Percentiles rank a stretch among this genome's conserved stretches.
Conservation (phyloP, 805 yeast species). For the Wickerhamomyces silvicola region DNA sequence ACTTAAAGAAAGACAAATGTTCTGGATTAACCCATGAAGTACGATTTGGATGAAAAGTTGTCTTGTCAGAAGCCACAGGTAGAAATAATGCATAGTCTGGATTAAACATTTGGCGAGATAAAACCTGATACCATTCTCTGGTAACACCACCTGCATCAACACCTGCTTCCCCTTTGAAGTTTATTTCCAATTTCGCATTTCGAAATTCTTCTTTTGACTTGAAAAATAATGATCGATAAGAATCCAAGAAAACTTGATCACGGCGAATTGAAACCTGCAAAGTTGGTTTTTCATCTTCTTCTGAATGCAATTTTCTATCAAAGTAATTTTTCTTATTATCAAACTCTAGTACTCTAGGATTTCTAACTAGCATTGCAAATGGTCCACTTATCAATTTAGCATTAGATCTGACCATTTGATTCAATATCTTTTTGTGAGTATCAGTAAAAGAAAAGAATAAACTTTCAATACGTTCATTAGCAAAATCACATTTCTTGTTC, state of each 20-base stretch:
- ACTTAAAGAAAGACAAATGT: constrained; percentile 86
- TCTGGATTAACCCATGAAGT: constrained; percentile 91
- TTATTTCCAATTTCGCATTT: constrained; percentile 65
- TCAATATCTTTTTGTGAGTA: constrained; percentile 78
- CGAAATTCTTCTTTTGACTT: constrained; percentile 69
- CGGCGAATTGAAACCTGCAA: constrained; percentile 68
- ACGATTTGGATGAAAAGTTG: constrained; percentile 93
- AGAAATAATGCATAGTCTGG: constrained; percentile 90
- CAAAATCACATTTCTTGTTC: constrained; percentile 56
- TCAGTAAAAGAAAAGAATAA: constrained; percentile 83
- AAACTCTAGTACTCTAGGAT: constrained; percentile 86
- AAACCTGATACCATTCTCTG: constrained; percentile 94
- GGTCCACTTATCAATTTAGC: constrained; percentile 96
- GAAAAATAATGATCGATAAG: constrained; percentile 76
- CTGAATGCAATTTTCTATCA: constrained; percentile 60
- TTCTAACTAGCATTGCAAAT: constrained; percentile 79
- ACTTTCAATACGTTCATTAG: constrained; percentile 68
- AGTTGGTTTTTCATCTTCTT: constrained; percentile 34
- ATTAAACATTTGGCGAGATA: constrained; percentile 91
- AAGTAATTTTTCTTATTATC: constrained; percentile 89
- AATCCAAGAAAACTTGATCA: constrained; percentile 87
- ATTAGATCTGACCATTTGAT: constrained; percentile 85
- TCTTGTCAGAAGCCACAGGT: constrained; percentile 86
- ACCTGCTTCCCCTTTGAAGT: constrained; percentile 91
- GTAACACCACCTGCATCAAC: constrained; percentile 98